A percentile compares a stretch with the other conserved stretches of the same genome.
These are phyloP conservation scores for Fusarium sublunatum DNA, from an alignment of 2,329 filamentous ascomycete genomes.

Conservation along the genomic window DNA sequence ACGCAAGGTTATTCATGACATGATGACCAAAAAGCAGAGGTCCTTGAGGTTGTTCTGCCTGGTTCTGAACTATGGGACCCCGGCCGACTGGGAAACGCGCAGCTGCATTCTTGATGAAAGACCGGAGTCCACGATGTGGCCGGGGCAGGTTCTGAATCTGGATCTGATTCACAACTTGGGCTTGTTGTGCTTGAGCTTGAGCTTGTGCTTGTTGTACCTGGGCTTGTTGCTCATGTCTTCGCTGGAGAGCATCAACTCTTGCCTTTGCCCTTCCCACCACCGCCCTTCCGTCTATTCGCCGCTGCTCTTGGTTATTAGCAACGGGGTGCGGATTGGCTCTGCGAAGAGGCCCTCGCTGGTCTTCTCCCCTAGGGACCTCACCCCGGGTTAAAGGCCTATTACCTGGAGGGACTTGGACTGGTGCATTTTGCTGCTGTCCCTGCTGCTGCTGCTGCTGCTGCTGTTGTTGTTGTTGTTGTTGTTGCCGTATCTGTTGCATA, in stretches of 20 bases:
- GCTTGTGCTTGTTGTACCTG: too few species aligned
- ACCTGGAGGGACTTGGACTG: neutral
- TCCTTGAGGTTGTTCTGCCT: neutral
- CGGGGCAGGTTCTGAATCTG: neutral
- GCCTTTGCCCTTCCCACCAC: neutral
- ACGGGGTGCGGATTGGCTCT: neutral
- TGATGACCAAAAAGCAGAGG: neutral
- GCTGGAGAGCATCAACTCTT: neutral
- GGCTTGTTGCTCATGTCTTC: neutral
- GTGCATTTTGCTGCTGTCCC: neutral
- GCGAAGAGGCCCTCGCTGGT: neutral
- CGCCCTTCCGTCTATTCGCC: neutral
- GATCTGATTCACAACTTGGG: neutral
- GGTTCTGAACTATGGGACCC: neutral
- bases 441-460: too few species aligned
- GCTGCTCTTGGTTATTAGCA: neutral
- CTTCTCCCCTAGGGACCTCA: neutral
- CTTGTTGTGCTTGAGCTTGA: too few species aligned
- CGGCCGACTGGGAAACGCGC: neutral
- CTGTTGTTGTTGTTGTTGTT: too few species aligned
- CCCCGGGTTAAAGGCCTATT: neutral
- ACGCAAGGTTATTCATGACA: neutral
- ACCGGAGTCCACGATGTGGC: neutral
- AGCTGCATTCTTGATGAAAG: conserved; percentile 6
- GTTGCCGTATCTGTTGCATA: neutral